Conservation (phyloP, 1,139 yeast species). For the Meyerozyma carpophila region DNA sequence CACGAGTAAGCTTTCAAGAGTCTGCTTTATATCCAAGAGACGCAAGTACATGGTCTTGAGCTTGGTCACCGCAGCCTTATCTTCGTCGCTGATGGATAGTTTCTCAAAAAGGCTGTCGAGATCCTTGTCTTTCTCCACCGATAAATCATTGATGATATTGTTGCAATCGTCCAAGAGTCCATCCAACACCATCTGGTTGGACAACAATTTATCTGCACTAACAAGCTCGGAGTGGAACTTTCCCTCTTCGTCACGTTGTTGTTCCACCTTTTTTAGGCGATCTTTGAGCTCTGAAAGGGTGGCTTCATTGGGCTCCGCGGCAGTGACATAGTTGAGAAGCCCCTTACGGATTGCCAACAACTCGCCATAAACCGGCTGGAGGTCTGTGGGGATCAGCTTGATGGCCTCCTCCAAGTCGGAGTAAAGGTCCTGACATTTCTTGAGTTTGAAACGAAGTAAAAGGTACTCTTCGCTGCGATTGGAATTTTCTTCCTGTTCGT, state of each 20-base stretch:
- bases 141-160: constrained; percentile 64
- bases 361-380: constrained; percentile 46
- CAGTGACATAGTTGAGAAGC: constrained; percentile 31
- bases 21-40: constrained; percentile 60
- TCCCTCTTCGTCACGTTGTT: constrained; percentile 29
- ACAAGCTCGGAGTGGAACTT: constrained; percentile 23
- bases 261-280: constrained; percentile 28
- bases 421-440: constrained; percentile 52
- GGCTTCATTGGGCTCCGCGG: constrained; percentile 1
- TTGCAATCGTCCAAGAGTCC: constrained; percentile 81
- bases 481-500: constrained; percentile 21
- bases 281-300: constrained; percentile 15
- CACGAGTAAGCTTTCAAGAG: constrained; percentile 72
- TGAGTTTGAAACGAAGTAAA: constrained; percentile 53
- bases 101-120: constrained; percentile 30
- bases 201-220: constrained; percentile 17
- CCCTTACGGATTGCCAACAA: constrained; percentile 33
- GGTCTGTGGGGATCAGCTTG: constrained; percentile 50
- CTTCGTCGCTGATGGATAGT: constrained; percentile 18
- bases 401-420: constrained; percentile 47
- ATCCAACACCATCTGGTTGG: constrained; percentile 55
- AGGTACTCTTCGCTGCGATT: constrained; percentile 47
- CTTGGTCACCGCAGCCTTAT: constrained; percentile 8
- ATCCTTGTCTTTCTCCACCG: constrained; percentile 54
- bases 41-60: constrained; percentile 25